Base-by-base conservation (phyloP, 768 basidiomycete species). In the Tulasnella sp. region DNA sequence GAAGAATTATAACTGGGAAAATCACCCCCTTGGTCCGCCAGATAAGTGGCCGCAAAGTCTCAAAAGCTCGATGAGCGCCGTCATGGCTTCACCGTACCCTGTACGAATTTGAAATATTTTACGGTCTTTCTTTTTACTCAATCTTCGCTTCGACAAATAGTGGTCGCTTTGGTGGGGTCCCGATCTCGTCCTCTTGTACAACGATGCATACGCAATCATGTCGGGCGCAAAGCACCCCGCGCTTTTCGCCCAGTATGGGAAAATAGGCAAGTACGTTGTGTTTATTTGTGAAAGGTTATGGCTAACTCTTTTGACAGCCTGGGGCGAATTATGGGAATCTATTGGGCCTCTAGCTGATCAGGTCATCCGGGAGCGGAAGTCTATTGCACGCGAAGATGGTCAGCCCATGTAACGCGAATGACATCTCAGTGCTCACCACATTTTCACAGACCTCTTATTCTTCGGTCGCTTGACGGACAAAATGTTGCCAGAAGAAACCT, bases 321-420 rank as follows among this genome's bases (percentile, higher is more conserved):
- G 80, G 80, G 79, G 76, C 5, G 80, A 81, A 69, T 34, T 81
- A 0, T 81, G 80, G 80, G 80, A 81, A 25, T 34, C 58, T 17
- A 64, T 81, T 29, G 80, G 80, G 0, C 80, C 80, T 7, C 49
- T 79, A 0, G 69, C 71, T 4, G 77, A 78, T 22, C 34, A 25
- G 34, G 79, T 80, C 25, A 49, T 81, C 19, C 69, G 77, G 36
- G 29, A 42, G 15, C 80, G 80, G 40, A 69, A 79, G 42, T 70
- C 78, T 37, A 76, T 80, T 11, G 78, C 77, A 3, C 74, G 79
- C 45, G 34, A 76, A 38, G 80, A 81, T 73, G 80, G 80, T 79
- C 36, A 71, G 78, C 29, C 25, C 2, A 4, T 29, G 25, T 5
- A 15, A n/a, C 8, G 17, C 1, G 12, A 1, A 17, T 34, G n/a